phyloP scores from a whole-genome alignment of 306 rosid species.

The Quercus agrifolia region DNA sequence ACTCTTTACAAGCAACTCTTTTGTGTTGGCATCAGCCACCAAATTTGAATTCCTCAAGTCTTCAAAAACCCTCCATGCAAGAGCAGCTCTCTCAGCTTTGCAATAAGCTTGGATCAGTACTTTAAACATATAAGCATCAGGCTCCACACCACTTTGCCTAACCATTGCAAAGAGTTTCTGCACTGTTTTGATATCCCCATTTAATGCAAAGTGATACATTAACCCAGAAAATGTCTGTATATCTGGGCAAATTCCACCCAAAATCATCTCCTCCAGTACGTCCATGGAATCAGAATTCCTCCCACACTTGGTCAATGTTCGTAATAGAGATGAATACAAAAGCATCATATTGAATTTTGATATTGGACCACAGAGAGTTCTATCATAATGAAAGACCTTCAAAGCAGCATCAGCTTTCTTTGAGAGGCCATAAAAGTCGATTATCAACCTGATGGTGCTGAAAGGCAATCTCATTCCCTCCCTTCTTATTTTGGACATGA shows the following conservation, averaged over 20 bases:
- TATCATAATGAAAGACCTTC: slow-evolving; percentile 57
- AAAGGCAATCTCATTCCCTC: slow-evolving; percentile 77
- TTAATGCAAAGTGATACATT: slow-evolving; percentile 58
- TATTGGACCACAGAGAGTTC: slow-evolving; percentile 56
- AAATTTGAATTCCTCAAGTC: slow-evolving; percentile 58
- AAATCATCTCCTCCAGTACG: slow-evolving; percentile 74
- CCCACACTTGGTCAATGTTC: slow-evolving; percentile 69
- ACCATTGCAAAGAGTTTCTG: slow-evolving; percentile 67
- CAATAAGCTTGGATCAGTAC: slow-evolving; percentile 80
- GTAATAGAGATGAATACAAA: slow-evolving; percentile 66
- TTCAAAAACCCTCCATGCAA: slow-evolving; percentile 71
- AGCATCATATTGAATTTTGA: slow-evolving; percentile 61
- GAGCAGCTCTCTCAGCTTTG: slow-evolving; percentile 62
- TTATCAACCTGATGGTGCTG: slow-evolving; percentile 63
- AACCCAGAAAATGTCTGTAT: slow-evolving; percentile 73
- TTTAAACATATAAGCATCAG: slow-evolving; percentile 64
- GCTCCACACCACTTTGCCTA: slow-evolving; percentile 64
- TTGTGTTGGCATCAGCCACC: slow-evolving; percentile 63
- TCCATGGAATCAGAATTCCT: slow-evolving; percentile 54
- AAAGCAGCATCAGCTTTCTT: slow-evolving; percentile 79
- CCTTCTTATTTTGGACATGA: slow-evolving; percentile 53
- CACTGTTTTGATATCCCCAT: slow-evolving; percentile 64
- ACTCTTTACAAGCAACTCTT: slow-evolving; percentile 76
- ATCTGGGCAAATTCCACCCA: slow-evolving; percentile 61
- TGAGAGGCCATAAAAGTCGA: slow-evolving; percentile 74